Evolutionary conservation across 345 rosid genomes (phyloP), one percentile per base, ranked within the genome.

Genomic region (Salix exigua): DNA sequence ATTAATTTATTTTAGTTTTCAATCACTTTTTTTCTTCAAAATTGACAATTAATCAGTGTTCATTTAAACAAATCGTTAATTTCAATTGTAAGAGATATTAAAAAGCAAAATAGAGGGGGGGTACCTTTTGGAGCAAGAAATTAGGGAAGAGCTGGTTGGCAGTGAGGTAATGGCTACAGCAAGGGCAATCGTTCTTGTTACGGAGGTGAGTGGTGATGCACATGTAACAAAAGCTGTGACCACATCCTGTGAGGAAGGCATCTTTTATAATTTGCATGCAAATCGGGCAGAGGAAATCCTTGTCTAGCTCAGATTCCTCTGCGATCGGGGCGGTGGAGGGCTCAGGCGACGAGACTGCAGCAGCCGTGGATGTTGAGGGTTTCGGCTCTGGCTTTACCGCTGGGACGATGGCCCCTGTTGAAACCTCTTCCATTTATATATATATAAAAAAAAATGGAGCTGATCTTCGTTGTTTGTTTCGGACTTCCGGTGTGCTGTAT

Each of bases 181-280:
- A 92, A 77, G 98, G 99, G 84, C 99, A 96, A 83, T 96, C 98
- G 61, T 81, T 96, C 90, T 96, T 96, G 87, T 92, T 89, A 61
- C 90, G 85, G 51, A 96, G 95, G 77, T 96, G 98, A 33, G 99
- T 96, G 81, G 86, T 92, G 77, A 96, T 88, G 70, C 99, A 96
- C 98, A 91, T 91, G 85, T 91, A 91, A 83, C 99, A 96, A 88
- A 96, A 96, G 79, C 99, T 96, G 71, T 96, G 99, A 6, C 99
- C 98, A 74, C 99, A 96, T 8, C 88, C 88, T 7, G 99, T 96
- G n/a, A 96, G 91, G 80, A 96, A 96, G 44, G 99, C 97, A 78
- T 93, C 98, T 74, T 92, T 92, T 11, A 96, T 92, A 37, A 96
- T 83, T 88, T 93, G 97, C 98, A 96, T 96, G 79, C 99, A 96